Conservation (phyloP, 2,329 filamentous ascomycete species). For the Neonectria neomacrospora region DNA sequence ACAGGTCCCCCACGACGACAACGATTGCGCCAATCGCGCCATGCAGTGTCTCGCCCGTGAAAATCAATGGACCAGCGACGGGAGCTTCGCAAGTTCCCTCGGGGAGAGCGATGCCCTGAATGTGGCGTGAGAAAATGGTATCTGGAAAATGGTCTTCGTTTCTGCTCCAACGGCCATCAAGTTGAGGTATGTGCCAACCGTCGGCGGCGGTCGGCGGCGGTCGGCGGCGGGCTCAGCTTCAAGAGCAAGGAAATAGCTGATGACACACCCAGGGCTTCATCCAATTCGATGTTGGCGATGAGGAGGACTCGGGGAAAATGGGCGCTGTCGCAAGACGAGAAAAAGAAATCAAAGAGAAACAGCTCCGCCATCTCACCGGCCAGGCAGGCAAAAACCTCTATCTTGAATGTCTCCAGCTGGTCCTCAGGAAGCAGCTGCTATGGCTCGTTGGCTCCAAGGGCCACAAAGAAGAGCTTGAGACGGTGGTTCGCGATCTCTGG, state of each 20-base stretch:
- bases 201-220: not conserved
- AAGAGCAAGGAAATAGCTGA: slow-evolving; percentile 9
- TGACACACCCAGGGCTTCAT: slow-evolving; percentile 58
- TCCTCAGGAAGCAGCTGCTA: slow-evolving; percentile 82
- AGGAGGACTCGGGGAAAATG: slow-evolving; percentile 74
- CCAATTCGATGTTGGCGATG: slow-evolving; percentile 70
- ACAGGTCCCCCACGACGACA: not conserved
- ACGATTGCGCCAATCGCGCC: not conserved
- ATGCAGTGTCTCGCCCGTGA: slow-evolving; percentile 15
- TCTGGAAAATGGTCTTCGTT: slow-evolving; percentile 79
- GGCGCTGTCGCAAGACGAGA: slow-evolving; percentile 67
- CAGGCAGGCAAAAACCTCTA: slow-evolving; percentile 79
- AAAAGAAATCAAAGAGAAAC: slow-evolving; percentile 65
- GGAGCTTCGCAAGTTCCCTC: slow-evolving; percentile 62
- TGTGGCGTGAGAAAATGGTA: slow-evolving; percentile 81
- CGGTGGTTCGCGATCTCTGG: slow-evolving; percentile 87
- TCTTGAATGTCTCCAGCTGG: slow-evolving; percentile 83
- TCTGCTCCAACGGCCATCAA: slow-evolving; percentile 83
- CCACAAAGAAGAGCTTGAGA: slow-evolving; percentile 79
- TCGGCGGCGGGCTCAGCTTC: not conserved
- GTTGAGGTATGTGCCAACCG: slow-evolving; percentile 69
- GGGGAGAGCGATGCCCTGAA: slow-evolving; percentile 65
- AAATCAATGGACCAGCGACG: slow-evolving; percentile 53
- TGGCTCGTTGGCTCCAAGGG: slow-evolving; percentile 76
- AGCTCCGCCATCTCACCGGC: slow-evolving; percentile 69